phyloP scores from a whole-genome alignment of 169 alveolate species.

The Eimeria acervulina region DNA sequence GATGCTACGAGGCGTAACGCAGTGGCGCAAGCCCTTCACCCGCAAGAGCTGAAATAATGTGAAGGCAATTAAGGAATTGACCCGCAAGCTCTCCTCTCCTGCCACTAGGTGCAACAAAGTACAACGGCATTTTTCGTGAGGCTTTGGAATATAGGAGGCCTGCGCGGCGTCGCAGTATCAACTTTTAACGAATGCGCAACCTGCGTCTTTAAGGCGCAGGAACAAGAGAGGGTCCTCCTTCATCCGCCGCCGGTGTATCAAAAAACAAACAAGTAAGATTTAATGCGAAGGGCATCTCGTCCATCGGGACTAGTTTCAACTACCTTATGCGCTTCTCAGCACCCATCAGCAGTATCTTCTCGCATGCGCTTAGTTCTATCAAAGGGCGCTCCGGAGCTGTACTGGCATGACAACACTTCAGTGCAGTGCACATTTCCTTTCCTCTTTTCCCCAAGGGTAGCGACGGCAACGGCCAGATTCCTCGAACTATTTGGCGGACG shows the following conservation, averaged over 20 bases:
- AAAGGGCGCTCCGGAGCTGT: neutral
- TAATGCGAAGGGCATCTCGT: too few species aligned
- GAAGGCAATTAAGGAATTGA: neutral
- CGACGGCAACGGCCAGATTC: neutral
- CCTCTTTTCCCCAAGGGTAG: neutral
- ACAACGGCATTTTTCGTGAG: too few species aligned
- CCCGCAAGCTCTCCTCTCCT: neutral
- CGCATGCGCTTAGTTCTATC: neutral
- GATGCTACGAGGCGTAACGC: neutral
- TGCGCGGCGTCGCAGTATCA: too few species aligned
- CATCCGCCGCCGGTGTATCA: too few species aligned
- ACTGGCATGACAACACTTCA: neutral
- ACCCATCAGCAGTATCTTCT: neutral
- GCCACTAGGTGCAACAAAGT: too few species aligned
- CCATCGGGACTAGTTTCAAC: too few species aligned
- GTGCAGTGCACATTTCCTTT: neutral
- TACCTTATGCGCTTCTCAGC: too few species aligned
- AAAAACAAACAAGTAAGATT: too few species aligned
- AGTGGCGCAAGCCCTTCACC: neutral
- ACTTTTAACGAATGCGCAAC: too few species aligned
- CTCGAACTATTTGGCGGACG: neutral
- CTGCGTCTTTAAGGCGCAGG: too few species aligned
- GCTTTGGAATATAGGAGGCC: too few species aligned
- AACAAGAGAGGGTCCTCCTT: too few species aligned
- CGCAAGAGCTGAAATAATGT: neutral